Evolutionary conservation across 495 filamentous ascomycete genomes (phyloP).

Genomic region (Aspergillus cristatus): DNA sequence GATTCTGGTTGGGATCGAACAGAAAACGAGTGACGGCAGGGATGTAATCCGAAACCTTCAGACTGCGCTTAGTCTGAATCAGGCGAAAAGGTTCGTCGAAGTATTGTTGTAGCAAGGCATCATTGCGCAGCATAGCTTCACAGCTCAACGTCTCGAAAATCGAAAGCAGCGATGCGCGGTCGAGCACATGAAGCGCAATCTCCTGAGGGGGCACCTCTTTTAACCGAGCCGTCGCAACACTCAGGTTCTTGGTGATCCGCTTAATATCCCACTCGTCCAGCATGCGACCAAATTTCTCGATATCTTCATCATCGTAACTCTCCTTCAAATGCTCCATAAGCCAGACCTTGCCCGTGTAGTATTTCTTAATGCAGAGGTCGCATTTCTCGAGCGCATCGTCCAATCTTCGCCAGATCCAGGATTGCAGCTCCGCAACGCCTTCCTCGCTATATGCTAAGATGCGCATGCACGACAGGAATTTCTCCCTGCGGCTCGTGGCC

Average conservation of each 20-base stretch:
- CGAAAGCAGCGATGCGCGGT: constrained; percentile 42
- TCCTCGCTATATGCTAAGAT: constrained; percentile 59
- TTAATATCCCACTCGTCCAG: constrained; percentile 51
- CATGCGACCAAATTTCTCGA: constrained; percentile 43
- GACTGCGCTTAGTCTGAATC: constrained; percentile 59
- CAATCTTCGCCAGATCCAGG: constrained; percentile 47
- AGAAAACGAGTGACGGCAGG: constrained; percentile 76
- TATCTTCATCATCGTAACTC: constrained; percentile 55
- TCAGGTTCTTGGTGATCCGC: constrained; percentile 52
- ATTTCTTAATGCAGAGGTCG: constrained; percentile 70
- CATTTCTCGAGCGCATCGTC: constrained; percentile 55
- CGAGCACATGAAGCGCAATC: constrained; percentile 39
- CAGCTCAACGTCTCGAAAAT: constrained; percentile 59
- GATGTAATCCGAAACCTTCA: constrained; percentile 61
- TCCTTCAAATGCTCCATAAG: constrained; percentile 53
- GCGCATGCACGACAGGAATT: constrained; percentile 53
- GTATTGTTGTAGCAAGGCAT: constrained; percentile 40
- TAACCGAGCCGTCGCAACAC: constrained; percentile 37
- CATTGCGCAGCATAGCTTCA: constrained; percentile 47
- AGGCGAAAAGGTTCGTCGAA: constrained; percentile 73
- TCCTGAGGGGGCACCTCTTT: constrained; percentile 36
- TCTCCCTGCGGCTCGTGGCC: constrained; percentile 44
- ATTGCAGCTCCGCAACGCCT: constrained; percentile 48
- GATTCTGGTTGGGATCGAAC: constrained; percentile 53
- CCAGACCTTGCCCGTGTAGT: constrained; percentile 61